Percentiles rank a stretch among this genome's conserved stretches.
Conservation (phyloP, 192 early-diverging fungal genomes). For the Backusella psychrophila region DNA sequence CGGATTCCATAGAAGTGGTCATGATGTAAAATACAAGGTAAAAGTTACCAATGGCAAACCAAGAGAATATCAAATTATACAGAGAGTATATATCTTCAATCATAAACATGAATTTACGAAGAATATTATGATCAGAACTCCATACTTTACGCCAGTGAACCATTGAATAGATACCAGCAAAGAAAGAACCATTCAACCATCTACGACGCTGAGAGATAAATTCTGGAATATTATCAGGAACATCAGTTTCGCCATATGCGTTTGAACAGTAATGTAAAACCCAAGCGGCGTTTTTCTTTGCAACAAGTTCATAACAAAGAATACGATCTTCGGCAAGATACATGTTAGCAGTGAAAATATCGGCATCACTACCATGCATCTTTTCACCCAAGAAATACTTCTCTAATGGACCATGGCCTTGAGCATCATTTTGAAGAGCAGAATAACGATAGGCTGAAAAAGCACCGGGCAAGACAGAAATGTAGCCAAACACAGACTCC, state of each 20-base stretch:
- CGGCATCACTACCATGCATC: constrained; percentile 53
- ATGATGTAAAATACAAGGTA: constrained; percentile 91
- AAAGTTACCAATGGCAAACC: constrained; percentile 75
- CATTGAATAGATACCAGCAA: constrained; percentile 74
- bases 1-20: constrained; percentile 48
- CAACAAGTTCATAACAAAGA: constrained; percentile 75
- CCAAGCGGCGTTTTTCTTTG: constrained; percentile 68
- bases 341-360: constrained; percentile 66
- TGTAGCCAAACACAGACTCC: constrained; percentile 92
- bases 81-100: constrained; percentile 69
- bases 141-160: constrained; percentile 64
- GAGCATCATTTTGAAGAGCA: constrained; percentile 61
- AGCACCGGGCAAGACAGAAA: constrained; percentile 88
- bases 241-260: constrained; percentile 75
- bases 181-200: constrained; percentile 84
- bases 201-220: constrained; percentile 78
- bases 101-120: constrained; percentile 61
- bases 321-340: constrained; percentile 75
- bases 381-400: constrained; percentile 79
- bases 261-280: constrained; percentile 66
- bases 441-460: constrained; percentile 79
- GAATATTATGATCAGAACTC: constrained; percentile 59
- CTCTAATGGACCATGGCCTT: constrained; percentile 59
- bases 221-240: constrained; percentile 67
- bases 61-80: constrained; percentile 62